A percentile compares a stretch with the other conserved stretches of the same genome.
Conservation (phyloP, 352 stramenopile species). For the Pythium graminicola region DNA sequence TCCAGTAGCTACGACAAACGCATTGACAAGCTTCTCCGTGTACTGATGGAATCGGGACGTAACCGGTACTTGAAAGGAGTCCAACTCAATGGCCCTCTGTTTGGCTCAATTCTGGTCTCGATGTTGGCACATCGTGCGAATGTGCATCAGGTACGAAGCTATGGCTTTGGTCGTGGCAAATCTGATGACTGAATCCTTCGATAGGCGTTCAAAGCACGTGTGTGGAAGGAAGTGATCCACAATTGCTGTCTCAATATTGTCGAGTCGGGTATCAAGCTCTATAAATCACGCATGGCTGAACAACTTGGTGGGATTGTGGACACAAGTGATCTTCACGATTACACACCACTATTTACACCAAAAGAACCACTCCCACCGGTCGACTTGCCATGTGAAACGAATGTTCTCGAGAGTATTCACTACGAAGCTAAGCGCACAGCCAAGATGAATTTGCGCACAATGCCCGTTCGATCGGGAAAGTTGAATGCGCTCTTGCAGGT, state of each 20-base stretch:
- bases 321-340: slow-evolving; percentile 55
- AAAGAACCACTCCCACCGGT: slow-evolving; percentile 27
- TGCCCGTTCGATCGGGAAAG: slow-evolving; percentile 63
- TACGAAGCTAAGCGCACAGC: slow-evolving; percentile 42
- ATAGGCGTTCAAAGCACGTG: slow-evolving; percentile 52
- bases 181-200: neutral
- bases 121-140: slow-evolving; percentile 66
- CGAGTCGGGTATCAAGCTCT: slow-evolving; percentile 70
- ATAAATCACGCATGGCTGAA: slow-evolving; percentile 70
- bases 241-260: slow-evolving; percentile 80
- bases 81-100: slow-evolving; percentile 62
- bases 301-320: slow-evolving; percentile 61
- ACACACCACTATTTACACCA: slow-evolving; percentile 35
- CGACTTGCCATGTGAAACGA: slow-evolving; percentile 57
- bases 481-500: slow-evolving; percentile 57
- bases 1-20: slow-evolving; percentile 48
- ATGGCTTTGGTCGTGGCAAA: neutral
- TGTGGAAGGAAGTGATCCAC: slow-evolving; percentile 76
- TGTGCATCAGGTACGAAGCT: slow-evolving; percentile 36
- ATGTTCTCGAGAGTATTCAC: slow-evolving; percentile 44
- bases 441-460: slow-evolving; percentile 45
- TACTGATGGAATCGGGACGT: slow-evolving; percentile 50
- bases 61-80: slow-evolving; percentile 66
- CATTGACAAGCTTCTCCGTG: slow-evolving; percentile 50
- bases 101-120: slow-evolving; percentile 64